Percentiles rank a stretch among this genome's conserved stretches.
Evolutionary conservation across 495 filamentous ascomycete genomes (phyloP).

Genomic region (Jackrogersella minutella): DNA sequence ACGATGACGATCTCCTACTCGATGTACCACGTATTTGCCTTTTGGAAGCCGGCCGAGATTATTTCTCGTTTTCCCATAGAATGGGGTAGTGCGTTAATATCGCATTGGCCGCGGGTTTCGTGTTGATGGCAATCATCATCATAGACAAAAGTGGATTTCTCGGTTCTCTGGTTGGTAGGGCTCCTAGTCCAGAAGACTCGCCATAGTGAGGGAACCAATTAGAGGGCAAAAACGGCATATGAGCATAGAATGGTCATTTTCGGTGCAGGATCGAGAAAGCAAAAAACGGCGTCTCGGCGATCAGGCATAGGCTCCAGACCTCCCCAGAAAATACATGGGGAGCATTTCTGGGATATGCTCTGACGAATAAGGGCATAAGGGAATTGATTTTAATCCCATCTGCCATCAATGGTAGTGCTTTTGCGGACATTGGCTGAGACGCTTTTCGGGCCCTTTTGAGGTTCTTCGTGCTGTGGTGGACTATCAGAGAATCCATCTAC

Average conservation of each 20-base stretch:
- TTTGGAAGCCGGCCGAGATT: constrained; percentile 47
- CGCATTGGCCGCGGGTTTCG: constrained; percentile 47
- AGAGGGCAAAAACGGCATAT: constrained; percentile 38
- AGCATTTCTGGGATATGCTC: constrained; percentile 52
- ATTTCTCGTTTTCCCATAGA: constrained; percentile 46
- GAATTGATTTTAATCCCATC: constrained; percentile 45
- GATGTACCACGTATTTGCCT: constrained; percentile 47
- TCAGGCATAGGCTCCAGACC: constrained; percentile 45
- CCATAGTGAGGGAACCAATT: constrained; percentile 41
- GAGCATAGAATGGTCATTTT: constrained; percentile 57
- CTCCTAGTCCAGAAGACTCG: constrained; percentile 44
- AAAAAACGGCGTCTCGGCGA: constrained; percentile 47
- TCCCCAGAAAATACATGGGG: constrained; percentile 43
- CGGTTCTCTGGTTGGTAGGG: constrained; percentile 55
- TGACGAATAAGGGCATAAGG: constrained; percentile 43
- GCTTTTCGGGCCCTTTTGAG: constrained; percentile 44
- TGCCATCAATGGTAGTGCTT: constrained; percentile 45
- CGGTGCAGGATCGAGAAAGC: constrained; percentile 51
- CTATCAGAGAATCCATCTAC: constrained; percentile 46
- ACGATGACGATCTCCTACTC: constrained; percentile 47
- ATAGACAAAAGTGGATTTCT: constrained; percentile 71
- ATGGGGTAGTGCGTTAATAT: constrained; percentile 45
- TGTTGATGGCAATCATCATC: constrained; percentile 48
- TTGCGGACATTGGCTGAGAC: constrained; percentile 47
- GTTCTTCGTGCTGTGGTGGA: constrained; percentile 48